Evolutionary conservation across 495 filamentous ascomycete species (phyloP), one percentile per base, ranked within the genome.

Genomic region (Polyplosphaeria fusca): DNA sequence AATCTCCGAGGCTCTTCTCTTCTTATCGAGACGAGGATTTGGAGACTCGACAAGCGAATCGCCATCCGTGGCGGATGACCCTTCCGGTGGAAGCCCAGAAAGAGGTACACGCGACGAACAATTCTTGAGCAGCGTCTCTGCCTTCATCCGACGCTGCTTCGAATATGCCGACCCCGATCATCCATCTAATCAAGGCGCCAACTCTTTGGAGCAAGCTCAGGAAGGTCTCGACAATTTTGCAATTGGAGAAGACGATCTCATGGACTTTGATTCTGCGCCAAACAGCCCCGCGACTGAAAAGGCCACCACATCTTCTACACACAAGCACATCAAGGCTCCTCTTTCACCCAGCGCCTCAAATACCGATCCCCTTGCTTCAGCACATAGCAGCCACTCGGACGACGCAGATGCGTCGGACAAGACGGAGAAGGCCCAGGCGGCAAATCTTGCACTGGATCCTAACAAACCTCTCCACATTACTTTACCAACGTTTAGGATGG

Each of bases 401-500:
- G 56, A 41, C 22, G 27, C 42, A 1, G 47, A 41, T 28, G 23
- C 38, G 1, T 13, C 27, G 65, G 76, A 39, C 70, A 73, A 18
- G 74, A 75, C 53, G 79, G 81, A 47, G 75, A 77, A 62, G 75
- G 76, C n/a, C 72, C 79, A 67, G 74, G 76, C 78, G 18, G 90
- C 91, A 23, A 98, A 98, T 66, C 79, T 84, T 14, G 93, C 93
- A 22, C 83, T 98, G 4, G 90, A 98, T 68, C 93, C 93, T 0
- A 82, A 86, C 39, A 91, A 93, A 53, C 93, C 93, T 0, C 80
- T 98, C 0, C 86, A 95, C 70, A 96, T 98, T 67, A 97, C 94
- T 5, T 83, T 98, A 7, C 94, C 94, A 0, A 98, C 93, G 19
- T 98, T 98, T 79, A 86, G 93, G 61, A 98, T 98, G 93, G 89